Percentiles rank a stretch among this genome's conserved stretches.
Evolutionary conservation across 139 green algal genomes (phyloP).

Genomic region (Micromonas pusilla): DNA sequence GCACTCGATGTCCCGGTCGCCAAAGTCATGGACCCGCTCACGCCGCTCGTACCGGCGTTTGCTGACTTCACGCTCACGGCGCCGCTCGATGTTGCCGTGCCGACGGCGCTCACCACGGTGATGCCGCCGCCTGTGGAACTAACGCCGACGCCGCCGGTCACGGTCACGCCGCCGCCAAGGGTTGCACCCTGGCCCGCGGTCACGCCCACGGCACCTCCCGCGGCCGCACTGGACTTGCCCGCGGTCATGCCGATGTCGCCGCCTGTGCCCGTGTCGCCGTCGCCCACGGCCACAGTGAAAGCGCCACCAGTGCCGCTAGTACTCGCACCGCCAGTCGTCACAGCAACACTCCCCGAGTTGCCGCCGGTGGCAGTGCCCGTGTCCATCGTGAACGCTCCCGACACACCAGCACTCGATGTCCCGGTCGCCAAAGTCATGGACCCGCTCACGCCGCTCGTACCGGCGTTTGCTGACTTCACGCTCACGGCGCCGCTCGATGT

Average conservation of each 20-base stretch:
- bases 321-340: too few species aligned
- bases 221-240: neutral
- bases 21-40: conserved; percentile 4
- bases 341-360: too few species aligned
- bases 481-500: neutral
- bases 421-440: neutral
- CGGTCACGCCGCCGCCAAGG: too few species aligned
- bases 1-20: neutral
- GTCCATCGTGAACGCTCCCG: too few species aligned
- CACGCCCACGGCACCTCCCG: neutral
- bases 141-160: too few species aligned
- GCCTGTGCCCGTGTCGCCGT: neutral
- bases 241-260: neutral
- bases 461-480: too few species aligned
- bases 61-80: neutral
- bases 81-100: neutral
- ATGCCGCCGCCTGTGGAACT: neutral
- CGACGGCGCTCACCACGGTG: neutral
- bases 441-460: neutral
- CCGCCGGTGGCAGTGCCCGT: too few species aligned
- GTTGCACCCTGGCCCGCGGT: neutral
- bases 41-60: neutral
- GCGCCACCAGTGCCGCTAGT: neutral
- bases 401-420: too few species aligned
- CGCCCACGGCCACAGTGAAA: neutral